Base-by-base conservation (phyloP, 352 stramenopile genomes). In the Pythium guiyangense region DNA sequence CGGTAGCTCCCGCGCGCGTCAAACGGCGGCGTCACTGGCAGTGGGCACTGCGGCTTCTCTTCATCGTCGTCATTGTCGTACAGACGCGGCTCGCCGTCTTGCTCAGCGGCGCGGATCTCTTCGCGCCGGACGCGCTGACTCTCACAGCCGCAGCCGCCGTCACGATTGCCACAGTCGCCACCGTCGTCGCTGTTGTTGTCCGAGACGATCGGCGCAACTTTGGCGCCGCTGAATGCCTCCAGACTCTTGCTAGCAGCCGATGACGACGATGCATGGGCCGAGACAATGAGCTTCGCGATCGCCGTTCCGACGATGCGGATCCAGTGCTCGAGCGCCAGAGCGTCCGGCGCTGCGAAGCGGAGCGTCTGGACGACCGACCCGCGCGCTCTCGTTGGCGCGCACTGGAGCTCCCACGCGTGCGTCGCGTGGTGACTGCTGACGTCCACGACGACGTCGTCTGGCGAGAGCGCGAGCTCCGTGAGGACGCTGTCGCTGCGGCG, bases 361-460 rank as follows among this genome's bases (percentile, higher is more conserved):
- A 91, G 52, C 29, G 72, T 68, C 37, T 17, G 63, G 52, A 20
- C 1, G 1, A 59, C 31, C 0, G 31, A 37, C 31, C 31, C 31
- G 5, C 29, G 22, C 31, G 5, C 12, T 17, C 18, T 52, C 25
- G 26, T 26, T 17, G 2, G 47, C 11, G 60, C 40, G 34, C 77
- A 54, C 22, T 74, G 57, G 52, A 92, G 54, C 57, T 90, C 81
- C n/a, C 90, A 54, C 10, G 54, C 77, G 59, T 76, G 64, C 50
- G 74, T 77, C n/a, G 70, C 57, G 27, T 82, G 67, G 20, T 56
- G 60, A 54, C 84, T 61, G 25, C 69, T 71, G 25, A 86, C 57
- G 43, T 88, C 77, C 15, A 70, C 63, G 31, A 90, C 68, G 25
- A 81, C 72, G 61, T 90, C 81, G 45, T 77, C 61, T 49, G 70